A percentile compares a stretch with the other conserved stretches of the same genome.
Conservation (phyloP, 139 green algal species). For the Tetradesmus obliquus region DNA sequence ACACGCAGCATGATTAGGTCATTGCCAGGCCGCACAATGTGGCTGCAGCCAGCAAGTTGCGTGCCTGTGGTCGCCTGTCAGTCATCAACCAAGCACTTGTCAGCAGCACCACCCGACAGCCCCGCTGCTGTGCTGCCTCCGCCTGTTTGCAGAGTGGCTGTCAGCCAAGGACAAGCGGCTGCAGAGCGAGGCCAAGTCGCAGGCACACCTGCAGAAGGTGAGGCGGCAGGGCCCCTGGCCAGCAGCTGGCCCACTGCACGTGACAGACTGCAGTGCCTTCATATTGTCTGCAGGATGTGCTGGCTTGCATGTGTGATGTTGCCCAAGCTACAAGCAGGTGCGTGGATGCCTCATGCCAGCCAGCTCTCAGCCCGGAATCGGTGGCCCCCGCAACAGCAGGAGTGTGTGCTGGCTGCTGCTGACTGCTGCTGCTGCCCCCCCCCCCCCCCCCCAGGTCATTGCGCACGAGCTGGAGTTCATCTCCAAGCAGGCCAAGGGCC, state of each 20-base stretch:
- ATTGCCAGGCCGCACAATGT: no score
- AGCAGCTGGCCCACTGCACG: not conserved
- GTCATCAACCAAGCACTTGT: no score
- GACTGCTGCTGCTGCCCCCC: not conserved
- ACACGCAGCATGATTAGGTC: no score
- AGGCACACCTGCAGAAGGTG: constrained; percentile 60
- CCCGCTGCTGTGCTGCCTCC: not conserved
- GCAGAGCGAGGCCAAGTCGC: constrained; percentile 60
- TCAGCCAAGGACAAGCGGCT: constrained; percentile 74
- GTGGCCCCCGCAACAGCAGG: no score
- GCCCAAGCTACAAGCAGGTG: no score
- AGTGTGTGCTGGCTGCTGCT: not conserved
- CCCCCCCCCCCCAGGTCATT: not conserved
- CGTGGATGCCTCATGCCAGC: no score
- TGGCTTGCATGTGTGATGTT: no score
- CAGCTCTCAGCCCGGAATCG: no score
- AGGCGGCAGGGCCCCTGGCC: constrained; percentile 44
- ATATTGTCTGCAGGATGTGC: not conserved
- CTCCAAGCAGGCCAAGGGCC: constrained; percentile 73
- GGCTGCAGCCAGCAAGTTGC: no score
- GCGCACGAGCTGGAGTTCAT: constrained; percentile 45
- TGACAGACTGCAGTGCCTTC: not conserved
- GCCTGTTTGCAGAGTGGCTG: constrained; percentile 58
- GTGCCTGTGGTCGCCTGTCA: no score
- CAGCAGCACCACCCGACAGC: not conserved